A percentile compares a stretch with the other conserved stretches of the same genome.
These are phyloP conservation scores for rapeseed (Brassica napus) DNA, from an alignment of 345 rosid species.

Conservation along the genomic window DNA sequence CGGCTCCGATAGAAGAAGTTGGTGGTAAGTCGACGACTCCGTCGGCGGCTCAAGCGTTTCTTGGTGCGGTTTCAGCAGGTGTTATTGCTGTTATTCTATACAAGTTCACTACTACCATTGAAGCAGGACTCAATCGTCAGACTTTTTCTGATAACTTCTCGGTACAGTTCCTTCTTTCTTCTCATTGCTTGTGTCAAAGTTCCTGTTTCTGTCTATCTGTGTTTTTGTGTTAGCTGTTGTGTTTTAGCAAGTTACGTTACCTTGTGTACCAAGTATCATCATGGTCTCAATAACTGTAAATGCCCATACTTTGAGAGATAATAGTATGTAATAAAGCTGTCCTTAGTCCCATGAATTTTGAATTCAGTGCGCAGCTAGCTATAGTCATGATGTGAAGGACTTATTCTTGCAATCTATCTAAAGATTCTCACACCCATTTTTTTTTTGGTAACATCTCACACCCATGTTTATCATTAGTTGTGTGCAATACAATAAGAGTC, in stretches of 20 bases:
- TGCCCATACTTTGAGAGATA: neutral
- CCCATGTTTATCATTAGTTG: neutral
- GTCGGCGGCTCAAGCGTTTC: constrained; percentile 72
- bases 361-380: constrained; percentile 1
- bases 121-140: constrained; percentile 77
- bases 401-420: neutral
- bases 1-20: constrained; percentile 53
- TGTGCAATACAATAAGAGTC: neutral
- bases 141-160: constrained; percentile 69
- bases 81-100: constrained; percentile 85
- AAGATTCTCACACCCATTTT: no score
- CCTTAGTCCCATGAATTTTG: neutral
- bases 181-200: neutral
- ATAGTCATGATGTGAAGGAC: neutral
- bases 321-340: neutral
- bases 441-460: no score
- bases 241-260: neutral
- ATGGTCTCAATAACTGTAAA: neutral
- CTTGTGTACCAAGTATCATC: constrained; percentile 21
- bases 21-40: constrained; percentile 57
- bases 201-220: neutral
- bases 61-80: constrained; percentile 76
- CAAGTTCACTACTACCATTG: constrained; percentile 77
- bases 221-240: neutral
- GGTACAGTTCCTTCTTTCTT: constrained; percentile 43